Evolutionary conservation across 2,329 filamentous ascomycete genomes (phyloP).

Genomic region (Fusarium pseudoanthophilum): DNA sequence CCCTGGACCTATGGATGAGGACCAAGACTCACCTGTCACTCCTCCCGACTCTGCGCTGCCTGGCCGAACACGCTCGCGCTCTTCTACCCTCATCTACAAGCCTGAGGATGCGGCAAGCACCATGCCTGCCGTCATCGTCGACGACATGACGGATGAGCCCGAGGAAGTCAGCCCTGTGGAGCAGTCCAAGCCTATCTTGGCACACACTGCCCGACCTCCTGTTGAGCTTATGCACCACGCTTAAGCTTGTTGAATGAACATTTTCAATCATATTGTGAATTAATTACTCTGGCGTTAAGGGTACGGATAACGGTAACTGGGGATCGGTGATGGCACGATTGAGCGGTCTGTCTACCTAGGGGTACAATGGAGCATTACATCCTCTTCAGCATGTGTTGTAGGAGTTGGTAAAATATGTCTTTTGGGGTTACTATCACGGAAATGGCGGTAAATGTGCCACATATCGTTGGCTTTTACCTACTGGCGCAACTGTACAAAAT

Average conservation of each 20-base stretch:
- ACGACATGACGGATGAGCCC: constrained; percentile 72
- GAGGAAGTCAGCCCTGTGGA: constrained; percentile 57
- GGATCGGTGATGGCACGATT: constrained; percentile 12
- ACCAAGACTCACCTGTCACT: constrained; percentile 47
- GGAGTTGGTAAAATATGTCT: constrained; percentile 40
- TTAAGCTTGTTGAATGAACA: constrained; percentile 25
- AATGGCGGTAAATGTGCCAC: constrained; percentile 13
- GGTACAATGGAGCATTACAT: constrained; percentile 32
- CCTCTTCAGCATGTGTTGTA: constrained; percentile 22
- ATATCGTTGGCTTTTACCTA: constrained; percentile 5
- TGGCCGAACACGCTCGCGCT: constrained; percentile 62
- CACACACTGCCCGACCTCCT: constrained; percentile 71
- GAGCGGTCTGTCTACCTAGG: constrained; percentile 18
- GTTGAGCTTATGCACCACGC: constrained; percentile 70
- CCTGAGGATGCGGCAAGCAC: constrained; percentile 64
- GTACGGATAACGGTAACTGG: constrained; percentile 13
- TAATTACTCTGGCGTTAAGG: constrained; percentile 39
- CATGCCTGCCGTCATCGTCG: constrained; percentile 73
- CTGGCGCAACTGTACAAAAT: constrained; percentile 26
- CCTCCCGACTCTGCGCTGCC: constrained; percentile 45
- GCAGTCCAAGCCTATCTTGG: constrained; percentile 60
- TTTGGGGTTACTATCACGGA: constrained; percentile 14
- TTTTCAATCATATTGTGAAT: not conserved
- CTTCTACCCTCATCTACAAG: constrained; percentile 73
- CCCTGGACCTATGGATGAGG: constrained; percentile 53